Percentiles rank a stretch among this genome's conserved stretches.
Evolutionary conservation across 345 rosid species (phyloP).

Genomic region (Lumnitzera littorea): DNA sequence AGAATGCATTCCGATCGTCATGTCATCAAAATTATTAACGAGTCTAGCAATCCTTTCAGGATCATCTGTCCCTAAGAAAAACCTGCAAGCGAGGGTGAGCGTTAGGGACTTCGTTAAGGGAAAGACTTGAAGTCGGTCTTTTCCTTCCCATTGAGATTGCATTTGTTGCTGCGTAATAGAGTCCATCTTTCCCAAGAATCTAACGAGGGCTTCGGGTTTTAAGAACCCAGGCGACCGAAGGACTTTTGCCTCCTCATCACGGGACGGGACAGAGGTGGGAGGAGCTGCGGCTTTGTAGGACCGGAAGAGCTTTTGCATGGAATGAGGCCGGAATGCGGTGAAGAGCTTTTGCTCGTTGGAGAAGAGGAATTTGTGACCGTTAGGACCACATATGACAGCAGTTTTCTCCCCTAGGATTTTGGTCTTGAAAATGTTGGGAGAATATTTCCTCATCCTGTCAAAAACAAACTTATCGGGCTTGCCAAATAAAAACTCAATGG

Average conservation of each 20-base stretch:
- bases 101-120: conserved; percentile 36
- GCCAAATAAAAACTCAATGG: conserved; percentile 35
- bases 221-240: conserved; percentile 35
- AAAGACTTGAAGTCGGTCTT: conserved; percentile 19
- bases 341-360: conserved; percentile 45
- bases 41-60: conserved; percentile 35
- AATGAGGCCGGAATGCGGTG: conserved; percentile 45
- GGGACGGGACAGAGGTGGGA: not conserved
- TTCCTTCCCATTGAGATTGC: conserved; percentile 32
- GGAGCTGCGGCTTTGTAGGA: conserved; percentile 25
- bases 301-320: conserved; percentile 44
- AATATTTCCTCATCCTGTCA: conserved; percentile 36
- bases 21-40: conserved; percentile 26
- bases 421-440: conserved; percentile 47
- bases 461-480: conserved; percentile 43
- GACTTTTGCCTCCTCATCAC: conserved; percentile 20
- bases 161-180: conserved; percentile 35
- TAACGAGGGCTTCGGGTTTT: conserved; percentile 44
- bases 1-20: conserved; percentile 42
- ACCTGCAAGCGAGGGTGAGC: conserved; percentile 37
- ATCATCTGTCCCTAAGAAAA: conserved; percentile 42
- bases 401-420: conserved; percentile 44
- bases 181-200: conserved; percentile 44
- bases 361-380: conserved; percentile 49
- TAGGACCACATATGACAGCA: conserved; percentile 49